Base-by-base conservation (phyloP, 768 basidiomycete genomes). In the Rubroboletus pulcherrimus region DNA sequence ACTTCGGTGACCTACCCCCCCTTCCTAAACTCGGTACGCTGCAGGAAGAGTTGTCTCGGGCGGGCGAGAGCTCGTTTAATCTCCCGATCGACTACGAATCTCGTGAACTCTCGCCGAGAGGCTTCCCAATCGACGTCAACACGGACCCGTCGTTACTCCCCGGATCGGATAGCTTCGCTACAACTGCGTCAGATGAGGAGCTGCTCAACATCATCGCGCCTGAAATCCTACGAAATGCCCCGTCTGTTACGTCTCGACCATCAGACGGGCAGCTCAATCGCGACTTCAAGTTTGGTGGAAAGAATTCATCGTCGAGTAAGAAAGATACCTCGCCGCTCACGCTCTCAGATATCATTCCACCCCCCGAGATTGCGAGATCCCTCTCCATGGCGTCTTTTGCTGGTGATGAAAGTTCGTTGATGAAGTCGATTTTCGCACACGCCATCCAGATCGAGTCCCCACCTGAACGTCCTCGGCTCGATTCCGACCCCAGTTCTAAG, bases 281-380 rank as follows among this genome's bases (percentile, higher is more conserved):
- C 8, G 80, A 83, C 21, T 91, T 92, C 79, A 87, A 78, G 64
- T 92, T 91, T 56, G 89, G 89, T 26, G 88, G 87, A 24, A 71
- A 61, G 29, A 56, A 60, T 19, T 62, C 74, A 6, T 31, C 49
- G 2, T 9, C 47, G 2, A 56, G 12, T 5, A 45, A 53, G 51
- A 68, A 52, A n/a, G 58, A 44, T 41, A 26, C 56, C 11, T 30
- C 61, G 30, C 53, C 56, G 0, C 64, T 86, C 47, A 88, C 87
- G 4, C 73, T 91, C 24, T 83, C 87, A 0, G 87, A 91, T 57
- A 89, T 91, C 66, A 87, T 91, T 47, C 89, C 88, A 7, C 82
- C 87, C 0, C 77, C 78, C 0, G 73, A 79, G 11, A 77, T 83
- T 60, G 76, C 74, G 17, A 77, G 78, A 30, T 74, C 79, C 2